Evolutionary conservation across 345 rosid species (phyloP).

Genomic region (Pistacia vera): DNA sequence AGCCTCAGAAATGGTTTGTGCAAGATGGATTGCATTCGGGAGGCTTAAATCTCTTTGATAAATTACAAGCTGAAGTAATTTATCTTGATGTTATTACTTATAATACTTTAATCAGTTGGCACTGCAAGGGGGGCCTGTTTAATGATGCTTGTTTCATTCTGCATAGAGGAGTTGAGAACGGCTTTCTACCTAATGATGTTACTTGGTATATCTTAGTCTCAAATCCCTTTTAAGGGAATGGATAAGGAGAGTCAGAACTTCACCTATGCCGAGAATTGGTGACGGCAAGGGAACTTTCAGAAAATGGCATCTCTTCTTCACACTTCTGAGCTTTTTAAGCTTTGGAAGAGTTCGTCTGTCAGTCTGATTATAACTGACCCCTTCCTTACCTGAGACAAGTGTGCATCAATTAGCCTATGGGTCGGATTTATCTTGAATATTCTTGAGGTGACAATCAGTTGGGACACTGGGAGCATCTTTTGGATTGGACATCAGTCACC

Average conservation of each 20-base stretch:
- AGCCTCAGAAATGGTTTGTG: conserved; percentile 82
- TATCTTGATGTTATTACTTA: conserved; percentile 74
- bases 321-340: conserved; percentile 2
- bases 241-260: conserved; percentile 8
- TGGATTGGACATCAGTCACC: background rate
- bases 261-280: background rate
- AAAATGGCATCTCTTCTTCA: background rate
- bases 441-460: background rate
- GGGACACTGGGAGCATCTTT: background rate
- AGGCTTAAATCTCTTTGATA: conserved; percentile 69
- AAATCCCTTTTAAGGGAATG: conserved; percentile 29
- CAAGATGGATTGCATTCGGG: conserved; percentile 50
- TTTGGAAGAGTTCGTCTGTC: background rate
- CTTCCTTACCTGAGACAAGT: background rate
- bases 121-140: conserved; percentile 58
- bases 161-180: conserved; percentile 47
- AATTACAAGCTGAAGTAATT: conserved; percentile 68
- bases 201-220: conserved; percentile 70
- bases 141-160: conserved; percentile 66
- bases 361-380: background rate
- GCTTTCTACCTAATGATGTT: conserved; percentile 58
- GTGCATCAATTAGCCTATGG: background rate
- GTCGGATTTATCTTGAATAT: too few species aligned
- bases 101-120: conserved; percentile 78
- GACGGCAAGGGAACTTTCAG: background rate